Evolutionary conservation across 805 yeast genomes (phyloP), one percentile per base, ranked within the genome.

Genomic region (Candida schatavii): DNA sequence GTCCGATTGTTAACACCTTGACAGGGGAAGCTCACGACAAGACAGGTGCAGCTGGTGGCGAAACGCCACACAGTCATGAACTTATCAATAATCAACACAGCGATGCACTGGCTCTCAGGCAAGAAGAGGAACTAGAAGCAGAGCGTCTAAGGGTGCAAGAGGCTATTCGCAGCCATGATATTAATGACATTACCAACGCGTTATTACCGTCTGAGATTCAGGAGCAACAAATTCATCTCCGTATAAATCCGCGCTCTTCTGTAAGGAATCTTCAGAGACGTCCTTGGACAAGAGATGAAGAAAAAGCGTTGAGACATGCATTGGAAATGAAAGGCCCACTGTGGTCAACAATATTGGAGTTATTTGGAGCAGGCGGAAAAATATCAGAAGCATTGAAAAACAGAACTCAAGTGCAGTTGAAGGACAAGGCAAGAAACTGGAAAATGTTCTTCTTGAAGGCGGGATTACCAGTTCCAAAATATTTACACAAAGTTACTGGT

Each of bases 341-440:
- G 50, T 93, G 99, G 99, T 74, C 96, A 2, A 85, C 85, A 42
- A 93, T 93, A 40, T 64, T 91, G 36, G 96, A 87, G 54, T 65
- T 85, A n/a, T 86, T 85, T 59, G 99, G 99, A 2, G 86, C 96
- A 3, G 98, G 98, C 6, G 99, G 99, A 3, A 75, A 83, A 35
- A 74, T 85, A 20, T 80, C 83, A 31, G 98, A 93, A 59, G 78
- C 82, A 1, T 72, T 93, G 51, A 91, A 88, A 62, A 86, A 88
- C 58, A 73, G 99, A 57, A 83, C 85, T 3, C 95, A 89, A 55
- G 88, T 91, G 14, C 99, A 93, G 59, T 72, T 93, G 44, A 93
- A 93, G 61, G 99, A 93, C 59, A 93, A 93, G 59, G 98, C 98
- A 0, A 76, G 99, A 50, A 93, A 93, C 58, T 85, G 97, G 88